Conservation (phyloP, 2,329 filamentous ascomycete species). For the Cytospora schulzeri region DNA sequence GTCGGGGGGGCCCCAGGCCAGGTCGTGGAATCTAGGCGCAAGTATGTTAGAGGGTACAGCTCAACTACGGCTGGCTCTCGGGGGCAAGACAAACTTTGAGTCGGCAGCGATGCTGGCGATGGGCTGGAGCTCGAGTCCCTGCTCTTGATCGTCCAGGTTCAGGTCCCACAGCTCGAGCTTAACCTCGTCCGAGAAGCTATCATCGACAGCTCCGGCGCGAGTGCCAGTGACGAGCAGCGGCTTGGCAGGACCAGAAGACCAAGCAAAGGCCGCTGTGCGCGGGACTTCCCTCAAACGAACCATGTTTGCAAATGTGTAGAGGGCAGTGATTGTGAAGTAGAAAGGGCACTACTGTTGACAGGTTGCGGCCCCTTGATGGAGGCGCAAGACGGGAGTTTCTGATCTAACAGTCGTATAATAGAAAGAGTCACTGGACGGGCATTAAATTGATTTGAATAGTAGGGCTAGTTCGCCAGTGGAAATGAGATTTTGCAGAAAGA, state of each 20-base stretch:
- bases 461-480: constrained; percentile 10
- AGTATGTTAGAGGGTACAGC: constrained; percentile 18
- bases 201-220: constrained; percentile 90
- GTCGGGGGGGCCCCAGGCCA: constrained; percentile 87
- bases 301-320: constrained; percentile 57
- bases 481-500: constrained; percentile 7
- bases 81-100: constrained; percentile 68
- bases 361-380: constrained; percentile 19
- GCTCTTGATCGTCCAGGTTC: constrained; percentile 73
- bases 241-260: constrained; percentile 79
- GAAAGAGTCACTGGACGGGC: constrained; percentile 12
- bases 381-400: constrained; percentile 13
- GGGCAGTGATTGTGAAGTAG: constrained; percentile 1
- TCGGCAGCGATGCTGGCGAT: constrained; percentile 83
- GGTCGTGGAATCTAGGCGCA: constrained; percentile 81
- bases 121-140: constrained; percentile 82
- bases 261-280: constrained; percentile 94
- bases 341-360: constrained; percentile 10
- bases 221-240: constrained; percentile 92
- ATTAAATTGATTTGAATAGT: constrained; percentile 14
- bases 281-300: constrained; percentile 95
- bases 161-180: constrained; percentile 97
- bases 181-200: constrained; percentile 96
- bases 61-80: not conserved
- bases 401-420: constrained; percentile 8